Conservation (phyloP, 2,329 filamentous ascomycete genomes). For the Rutstroemia sp. region DNA sequence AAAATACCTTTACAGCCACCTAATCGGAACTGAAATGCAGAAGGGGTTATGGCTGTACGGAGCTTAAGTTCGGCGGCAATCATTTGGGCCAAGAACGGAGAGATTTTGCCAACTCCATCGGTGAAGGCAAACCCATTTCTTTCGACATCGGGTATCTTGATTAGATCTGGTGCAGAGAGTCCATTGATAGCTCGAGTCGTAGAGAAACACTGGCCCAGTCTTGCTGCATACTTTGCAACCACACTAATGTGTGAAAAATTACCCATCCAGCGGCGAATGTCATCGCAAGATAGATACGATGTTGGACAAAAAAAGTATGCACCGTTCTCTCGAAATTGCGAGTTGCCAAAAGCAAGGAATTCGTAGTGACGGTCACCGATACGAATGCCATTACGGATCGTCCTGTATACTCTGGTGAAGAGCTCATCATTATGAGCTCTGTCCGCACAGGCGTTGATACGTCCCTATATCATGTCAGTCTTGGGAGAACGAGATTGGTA, state of each 20-base stretch:
- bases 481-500: neutral
- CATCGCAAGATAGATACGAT: constrained; percentile 56
- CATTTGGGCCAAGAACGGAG: constrained; percentile 64
- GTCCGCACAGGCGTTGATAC: constrained; percentile 48
- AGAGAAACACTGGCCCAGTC: constrained; percentile 91
- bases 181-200: constrained; percentile 74
- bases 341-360: constrained; percentile 92
- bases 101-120: constrained; percentile 93
- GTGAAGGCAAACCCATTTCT: constrained; percentile 68
- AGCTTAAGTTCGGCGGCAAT: constrained; percentile 64
- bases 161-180: constrained; percentile 46
- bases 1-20: constrained; percentile 90
- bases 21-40: constrained; percentile 84
- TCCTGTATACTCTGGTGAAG: constrained; percentile 65
- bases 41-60: constrained; percentile 55
- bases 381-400: constrained; percentile 68
- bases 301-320: constrained; percentile 87
- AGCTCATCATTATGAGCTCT: constrained; percentile 55
- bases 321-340: constrained; percentile 84
- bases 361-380: constrained; percentile 78
- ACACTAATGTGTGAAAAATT: constrained; percentile 71
- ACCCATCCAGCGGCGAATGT: constrained; percentile 84
- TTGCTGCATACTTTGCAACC: constrained; percentile 83
- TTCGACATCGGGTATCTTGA: constrained; percentile 61
- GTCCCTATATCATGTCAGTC: constrained; percentile 38